Conservation (phyloP, 2,329 filamentous ascomycete genomes). For the Lasiodiplodia sp. region DNA sequence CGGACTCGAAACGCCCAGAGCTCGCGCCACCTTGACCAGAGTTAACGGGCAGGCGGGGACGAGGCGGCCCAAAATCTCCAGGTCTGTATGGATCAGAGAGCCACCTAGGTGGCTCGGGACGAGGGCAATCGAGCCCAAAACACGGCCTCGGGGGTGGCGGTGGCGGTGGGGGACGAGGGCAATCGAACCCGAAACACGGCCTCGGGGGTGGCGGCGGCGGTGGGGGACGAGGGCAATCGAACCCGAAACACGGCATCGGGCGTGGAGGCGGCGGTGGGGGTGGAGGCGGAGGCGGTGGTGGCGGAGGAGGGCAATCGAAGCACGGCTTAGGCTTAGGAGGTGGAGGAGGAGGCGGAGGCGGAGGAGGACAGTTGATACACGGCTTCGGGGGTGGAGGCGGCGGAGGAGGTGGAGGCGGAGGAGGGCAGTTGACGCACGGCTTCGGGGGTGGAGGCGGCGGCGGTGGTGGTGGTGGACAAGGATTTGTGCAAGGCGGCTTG, state of each 20-base stretch:
- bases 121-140: neutral
- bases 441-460: neutral
- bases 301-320: neutral
- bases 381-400: no score
- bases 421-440: neutral
- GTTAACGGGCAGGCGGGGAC: no score
- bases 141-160: neutral
- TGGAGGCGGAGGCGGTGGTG: no score
- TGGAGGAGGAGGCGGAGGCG: no score
- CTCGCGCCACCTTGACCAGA: neutral
- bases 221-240: no score
- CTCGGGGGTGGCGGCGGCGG: neutral
- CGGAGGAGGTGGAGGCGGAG: no score
- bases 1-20: neutral
- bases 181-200: neutral
- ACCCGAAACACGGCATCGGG: no score
- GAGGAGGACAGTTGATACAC: neutral
- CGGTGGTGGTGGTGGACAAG: neutral
- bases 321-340: neutral
- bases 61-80: neutral
- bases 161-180: no score
- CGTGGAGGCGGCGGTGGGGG: no score
- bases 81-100: neutral
- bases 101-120: neutral
- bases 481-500: neutral